Evolutionary conservation across 257 asterid species (phyloP), one percentile per base, ranked within the genome.

Genomic region (Linaria vulgaris): DNA sequence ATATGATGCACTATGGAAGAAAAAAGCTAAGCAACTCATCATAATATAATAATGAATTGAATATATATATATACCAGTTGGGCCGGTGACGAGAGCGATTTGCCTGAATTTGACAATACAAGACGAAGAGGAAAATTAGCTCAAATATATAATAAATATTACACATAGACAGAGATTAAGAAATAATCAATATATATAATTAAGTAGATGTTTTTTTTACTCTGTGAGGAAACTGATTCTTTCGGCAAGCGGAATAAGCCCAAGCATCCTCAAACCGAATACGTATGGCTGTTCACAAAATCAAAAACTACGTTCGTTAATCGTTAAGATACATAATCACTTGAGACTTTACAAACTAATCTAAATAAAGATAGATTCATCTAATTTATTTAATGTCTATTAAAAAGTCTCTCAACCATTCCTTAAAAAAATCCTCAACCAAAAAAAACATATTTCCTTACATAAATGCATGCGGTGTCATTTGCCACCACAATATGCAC

Each of bases 181-280:
- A n/a, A n/a, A n/a, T n/a, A n/a, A 15, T 17, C 20, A 38, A 4
- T n/a, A n/a, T 5, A 47, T 23, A 6, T 15, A 57, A 22, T 59
- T 22, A 45, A 0, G 11, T 37, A 6, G 0, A 8, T 39, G n/a
- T n/a, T 38, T 15, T 46, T 13, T 95, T 82, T 75, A 92, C 99
- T 92, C 99, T 13, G 99, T 92, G 63, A 92, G 71, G 52, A 83
- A 92, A 63, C 96, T 89, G 69, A 92, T 73, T 47, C 99, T 77
- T 72, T 92, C 99, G 0, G 99, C 99, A 5, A 92, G 86, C 14
- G 99, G 99, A 1, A 84, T 77, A 11, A 92, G 88, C 23, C 97
- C 99, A 7, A 92, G 64, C 67, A 90, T 81, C 66, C 99, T 92
- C 88, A 89, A 68, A n/a, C 73, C 95, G 61, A 92, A 92, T 21